phyloP scores from a whole-genome alignment of 306 rosid species.

The Geum urbanum region DNA sequence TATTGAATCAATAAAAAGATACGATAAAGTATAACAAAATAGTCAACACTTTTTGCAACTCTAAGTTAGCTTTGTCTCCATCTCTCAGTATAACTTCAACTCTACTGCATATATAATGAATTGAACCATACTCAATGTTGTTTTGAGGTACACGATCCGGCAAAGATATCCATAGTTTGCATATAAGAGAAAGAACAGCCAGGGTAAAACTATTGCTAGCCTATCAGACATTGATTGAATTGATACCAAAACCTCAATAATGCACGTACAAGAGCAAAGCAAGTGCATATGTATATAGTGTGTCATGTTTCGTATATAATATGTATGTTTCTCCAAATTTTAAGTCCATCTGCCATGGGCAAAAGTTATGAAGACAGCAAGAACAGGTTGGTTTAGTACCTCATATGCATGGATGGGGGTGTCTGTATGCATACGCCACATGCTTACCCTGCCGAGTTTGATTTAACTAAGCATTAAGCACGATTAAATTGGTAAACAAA shows the following conservation, averaged over 20 bases:
- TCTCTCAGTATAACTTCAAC: background rate
- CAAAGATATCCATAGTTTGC: too few species aligned
- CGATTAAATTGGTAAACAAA: background rate
- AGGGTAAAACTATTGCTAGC: background rate
- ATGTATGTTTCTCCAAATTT: background rate
- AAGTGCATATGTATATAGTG: background rate
- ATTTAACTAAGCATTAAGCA: background rate
- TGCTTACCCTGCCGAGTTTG: background rate
- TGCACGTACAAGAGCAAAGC: background rate
- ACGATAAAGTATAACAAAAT: too few species aligned
- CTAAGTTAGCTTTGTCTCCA: too few species aligned
- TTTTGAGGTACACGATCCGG: background rate
- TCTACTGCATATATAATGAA: background rate
- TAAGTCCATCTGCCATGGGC: background rate
- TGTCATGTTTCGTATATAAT: background rate
- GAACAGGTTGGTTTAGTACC: background rate
- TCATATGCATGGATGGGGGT: background rate
- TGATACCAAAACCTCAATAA: background rate
- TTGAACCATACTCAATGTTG: background rate
- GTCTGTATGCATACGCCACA: slow-evolving; percentile 3
- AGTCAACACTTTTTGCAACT: too few species aligned
- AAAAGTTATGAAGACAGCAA: background rate
- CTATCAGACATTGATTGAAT: background rate
- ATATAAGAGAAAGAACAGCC: too few species aligned
- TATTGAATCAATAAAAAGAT: too few species aligned